Percentiles rank a stretch among this genome's conserved stretches.
phyloP scores from a whole-genome alignment of 2,329 filamentous ascomycete genomes.

The Colletotrichum eleusines region DNA sequence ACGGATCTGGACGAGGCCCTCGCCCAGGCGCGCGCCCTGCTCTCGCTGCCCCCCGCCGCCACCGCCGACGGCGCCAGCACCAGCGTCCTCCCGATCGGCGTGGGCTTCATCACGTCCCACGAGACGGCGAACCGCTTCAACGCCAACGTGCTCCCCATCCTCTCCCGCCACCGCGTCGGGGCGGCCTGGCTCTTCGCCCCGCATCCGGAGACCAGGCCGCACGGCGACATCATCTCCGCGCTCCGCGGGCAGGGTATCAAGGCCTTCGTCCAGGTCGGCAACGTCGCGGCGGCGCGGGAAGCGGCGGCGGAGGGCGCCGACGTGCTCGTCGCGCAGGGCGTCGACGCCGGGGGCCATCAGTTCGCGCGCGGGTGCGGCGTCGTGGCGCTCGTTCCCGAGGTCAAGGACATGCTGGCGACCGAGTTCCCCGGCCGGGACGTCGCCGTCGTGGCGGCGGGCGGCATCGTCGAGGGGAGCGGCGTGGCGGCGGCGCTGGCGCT shows the following conservation, averaged over 20 bases:
- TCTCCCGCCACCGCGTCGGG: slow-evolving; percentile 65
- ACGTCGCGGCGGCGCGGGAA: slow-evolving; percentile 65
- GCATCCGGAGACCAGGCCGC: slow-evolving; percentile 54
- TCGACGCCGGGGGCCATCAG: slow-evolving; percentile 75
- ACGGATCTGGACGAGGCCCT: slow-evolving; percentile 51
- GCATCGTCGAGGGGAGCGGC: slow-evolving; percentile 67
- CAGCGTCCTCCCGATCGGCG: slow-evolving; percentile 61
- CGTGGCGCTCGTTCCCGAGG: slow-evolving; percentile 69
- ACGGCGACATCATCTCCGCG: slow-evolving; percentile 52
- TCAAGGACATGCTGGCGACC: slow-evolving; percentile 58
- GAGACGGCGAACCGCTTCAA: slow-evolving; percentile 54
- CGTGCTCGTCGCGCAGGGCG: slow-evolving; percentile 71
- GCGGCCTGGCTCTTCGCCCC: slow-evolving; percentile 78
- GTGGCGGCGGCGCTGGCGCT: slow-evolving; percentile 67
- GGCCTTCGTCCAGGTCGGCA: slow-evolving; percentile 73
- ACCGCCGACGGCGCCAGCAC: no score
- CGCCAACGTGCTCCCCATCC: slow-evolving; percentile 61
- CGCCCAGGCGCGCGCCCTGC: slow-evolving; percentile 46
- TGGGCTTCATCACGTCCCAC: slow-evolving; percentile 73
- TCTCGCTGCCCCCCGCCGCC: slow-evolving; percentile 43
- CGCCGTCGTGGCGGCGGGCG: slow-evolving; percentile 68
- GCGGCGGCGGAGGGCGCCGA: slow-evolving; percentile 64
- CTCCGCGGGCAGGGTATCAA: slow-evolving; percentile 54
- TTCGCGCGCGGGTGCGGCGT: slow-evolving; percentile 66
- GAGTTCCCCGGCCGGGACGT: slow-evolving; percentile 52